These are phyloP conservation scores for Ilyonectria mors-panacis DNA, from an alignment of 2,329 filamentous ascomycete genomes.

Conservation along the genomic window DNA sequence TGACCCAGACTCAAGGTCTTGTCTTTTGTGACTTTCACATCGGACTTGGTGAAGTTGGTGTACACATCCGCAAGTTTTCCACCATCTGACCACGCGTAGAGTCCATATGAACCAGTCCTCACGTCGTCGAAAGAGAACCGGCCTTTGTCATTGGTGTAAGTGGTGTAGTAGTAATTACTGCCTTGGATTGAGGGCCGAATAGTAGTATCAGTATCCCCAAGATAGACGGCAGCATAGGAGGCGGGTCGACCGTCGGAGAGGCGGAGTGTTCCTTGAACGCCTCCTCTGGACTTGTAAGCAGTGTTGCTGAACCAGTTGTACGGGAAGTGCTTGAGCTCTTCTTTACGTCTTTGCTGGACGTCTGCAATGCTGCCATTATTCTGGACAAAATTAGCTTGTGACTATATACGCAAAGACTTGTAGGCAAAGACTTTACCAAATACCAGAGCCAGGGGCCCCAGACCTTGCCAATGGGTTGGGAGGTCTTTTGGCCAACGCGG, in stretches of 20 bases:
- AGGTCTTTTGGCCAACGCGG: constrained; percentile 21
- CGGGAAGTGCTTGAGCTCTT: constrained; percentile 28
- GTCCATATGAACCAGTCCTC: constrained; percentile 24
- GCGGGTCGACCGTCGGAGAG: constrained; percentile 31
- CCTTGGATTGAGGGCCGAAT: constrained; percentile 38
- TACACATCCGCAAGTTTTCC: constrained; percentile 33
- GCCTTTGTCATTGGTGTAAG: constrained; percentile 32
- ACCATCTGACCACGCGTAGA: constrained; percentile 28
- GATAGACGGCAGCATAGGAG: constrained; percentile 28
- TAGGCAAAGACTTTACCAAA: constrained; percentile 6
- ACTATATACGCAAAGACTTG: background rate
- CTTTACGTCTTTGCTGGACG: constrained; percentile 9
- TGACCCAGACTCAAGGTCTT: constrained; percentile 25
- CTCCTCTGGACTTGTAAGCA: constrained; percentile 21
- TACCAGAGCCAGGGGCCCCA: constrained; percentile 36
- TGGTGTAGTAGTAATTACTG: constrained; percentile 36
- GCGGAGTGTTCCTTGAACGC: constrained; percentile 26
- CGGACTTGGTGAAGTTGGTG: constrained; percentile 32
- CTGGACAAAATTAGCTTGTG: constrained; percentile 9
- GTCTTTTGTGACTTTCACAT: constrained; percentile 25
- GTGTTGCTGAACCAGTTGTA: constrained; percentile 32
- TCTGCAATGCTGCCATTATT: constrained; percentile 28
- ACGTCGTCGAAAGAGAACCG: constrained; percentile 29
- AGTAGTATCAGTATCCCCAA: constrained; percentile 21
- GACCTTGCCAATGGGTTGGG: constrained; percentile 26